These are phyloP conservation scores for Chlorella ohadii DNA, from an alignment of 139 green algal species.

Conservation along the genomic window DNA sequence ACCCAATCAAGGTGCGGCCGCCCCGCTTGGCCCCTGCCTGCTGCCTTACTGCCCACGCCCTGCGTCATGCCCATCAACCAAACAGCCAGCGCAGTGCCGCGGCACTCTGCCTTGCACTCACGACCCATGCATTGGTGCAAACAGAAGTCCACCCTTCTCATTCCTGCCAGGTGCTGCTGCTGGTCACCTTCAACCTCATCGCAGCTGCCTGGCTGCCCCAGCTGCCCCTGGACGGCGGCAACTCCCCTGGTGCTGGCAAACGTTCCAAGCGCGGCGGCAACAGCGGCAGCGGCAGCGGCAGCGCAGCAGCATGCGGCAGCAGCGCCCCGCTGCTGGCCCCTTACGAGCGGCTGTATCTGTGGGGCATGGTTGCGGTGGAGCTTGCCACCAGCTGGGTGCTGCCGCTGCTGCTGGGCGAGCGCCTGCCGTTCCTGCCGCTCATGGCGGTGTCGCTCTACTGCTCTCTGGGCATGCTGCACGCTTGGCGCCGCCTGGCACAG, in stretches of 20 bases:
- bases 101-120: too few relatives aligned
- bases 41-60: too few relatives aligned
- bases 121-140: too few relatives aligned
- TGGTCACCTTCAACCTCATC: constrained; percentile 48
- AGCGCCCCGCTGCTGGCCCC: background rate
- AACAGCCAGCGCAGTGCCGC: too few relatives aligned
- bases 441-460: constrained; percentile 86
- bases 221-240: background rate
- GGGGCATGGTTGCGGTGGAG: constrained; percentile 77
- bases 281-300: background rate
- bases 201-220: constrained; percentile 19
- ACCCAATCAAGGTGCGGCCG: constrained; percentile 73
- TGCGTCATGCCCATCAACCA: too few relatives aligned
- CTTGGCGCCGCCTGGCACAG: constrained; percentile 11
- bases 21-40: too few relatives aligned
- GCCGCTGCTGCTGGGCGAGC: constrained; percentile 40
- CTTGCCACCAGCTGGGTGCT: constrained; percentile 66
- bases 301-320: background rate
- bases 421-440: constrained; percentile 89
- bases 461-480: constrained; percentile 36
- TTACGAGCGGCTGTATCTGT: constrained; percentile 54
- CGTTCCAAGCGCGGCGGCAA: background rate
- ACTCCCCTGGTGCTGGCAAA: background rate
- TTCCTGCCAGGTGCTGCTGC: constrained; percentile 51
- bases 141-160: background rate